Evolutionary conservation across 1,139 yeast genomes (phyloP).

Genomic region (Lodderomyces margitis): DNA sequence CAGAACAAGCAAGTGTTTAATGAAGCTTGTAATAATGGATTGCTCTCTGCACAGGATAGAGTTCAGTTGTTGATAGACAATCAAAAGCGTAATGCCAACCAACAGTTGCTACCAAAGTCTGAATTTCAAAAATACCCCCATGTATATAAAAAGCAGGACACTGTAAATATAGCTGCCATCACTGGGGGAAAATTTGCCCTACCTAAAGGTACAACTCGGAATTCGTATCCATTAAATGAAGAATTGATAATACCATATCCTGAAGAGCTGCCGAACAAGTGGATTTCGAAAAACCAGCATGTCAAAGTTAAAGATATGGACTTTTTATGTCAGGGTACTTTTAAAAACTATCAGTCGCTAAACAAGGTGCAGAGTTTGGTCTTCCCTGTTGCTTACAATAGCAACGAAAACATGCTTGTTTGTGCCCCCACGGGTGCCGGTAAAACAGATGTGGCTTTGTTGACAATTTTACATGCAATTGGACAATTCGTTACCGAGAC

Average conservation of each 20-base stretch:
- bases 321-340: conserved; percentile 78
- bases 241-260: conserved; percentile 84
- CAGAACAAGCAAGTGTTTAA: conserved; percentile 42
- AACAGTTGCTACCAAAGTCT: conserved; percentile 46
- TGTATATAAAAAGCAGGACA: conserved; percentile 72
- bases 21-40: conserved; percentile 7
- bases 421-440: conserved; percentile 99
- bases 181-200: conserved; percentile 78
- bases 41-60: conserved; percentile 44
- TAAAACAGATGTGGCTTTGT: conserved; percentile 93
- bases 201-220: conserved; percentile 80
- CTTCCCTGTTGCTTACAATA: conserved; percentile 86
- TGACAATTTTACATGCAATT: conserved; percentile 80
- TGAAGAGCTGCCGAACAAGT: conserved; percentile 43
- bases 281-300: conserved; percentile 52
- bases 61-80: conserved; percentile 57
- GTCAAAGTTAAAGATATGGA: conserved; percentile 66
- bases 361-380: conserved; percentile 92
- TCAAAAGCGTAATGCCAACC: conserved; percentile 49
- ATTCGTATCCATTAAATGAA: conserved; percentile 63
- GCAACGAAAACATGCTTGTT: conserved; percentile 92
- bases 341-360: conserved; percentile 70
- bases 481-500: conserved; percentile 57
- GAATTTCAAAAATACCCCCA: conserved; percentile 71
- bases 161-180: conserved; percentile 63